A percentile compares a stretch with the other conserved stretches of the same genome.
Evolutionary conservation across 352 stramenopile genomes (phyloP).

Genomic region (Phytophthora sp.): DNA sequence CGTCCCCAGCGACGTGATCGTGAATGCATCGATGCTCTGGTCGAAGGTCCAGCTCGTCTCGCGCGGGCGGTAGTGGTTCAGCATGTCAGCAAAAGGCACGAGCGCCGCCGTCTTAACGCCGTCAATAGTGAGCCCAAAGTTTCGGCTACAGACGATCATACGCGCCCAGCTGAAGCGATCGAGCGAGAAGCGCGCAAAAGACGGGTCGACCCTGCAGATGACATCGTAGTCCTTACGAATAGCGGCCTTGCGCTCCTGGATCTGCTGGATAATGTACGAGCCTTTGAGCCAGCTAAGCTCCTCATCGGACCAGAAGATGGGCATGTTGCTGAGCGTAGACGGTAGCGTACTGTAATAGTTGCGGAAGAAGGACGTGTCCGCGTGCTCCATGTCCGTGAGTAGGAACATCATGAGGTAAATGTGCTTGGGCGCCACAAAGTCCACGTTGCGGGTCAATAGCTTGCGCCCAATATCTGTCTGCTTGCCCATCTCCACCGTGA

Average conservation of each 20-base stretch:
- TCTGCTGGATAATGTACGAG: slow-evolving; percentile 93
- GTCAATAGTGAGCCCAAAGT: slow-evolving; percentile 98
- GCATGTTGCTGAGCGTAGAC: slow-evolving; percentile 96
- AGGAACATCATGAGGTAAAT: slow-evolving; percentile 99
- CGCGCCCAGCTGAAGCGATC: slow-evolving; percentile 98
- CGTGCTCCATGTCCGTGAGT: slow-evolving; percentile 95
- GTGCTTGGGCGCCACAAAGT: slow-evolving; percentile 99
- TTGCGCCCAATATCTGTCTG: slow-evolving; percentile 94
- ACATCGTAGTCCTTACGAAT: slow-evolving; percentile 98
- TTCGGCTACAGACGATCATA: slow-evolving; percentile 98
- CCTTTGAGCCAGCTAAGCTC: slow-evolving; percentile 93
- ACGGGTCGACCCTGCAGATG: slow-evolving; percentile 93
- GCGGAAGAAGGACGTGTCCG: slow-evolving; percentile 84
- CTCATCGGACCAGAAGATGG: slow-evolving; percentile 98
- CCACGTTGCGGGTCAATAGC: slow-evolving; percentile 92
- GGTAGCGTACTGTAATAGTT: slow-evolving; percentile 99
- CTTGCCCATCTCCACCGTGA: slow-evolving; percentile 99
- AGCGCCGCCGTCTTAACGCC: slow-evolving; percentile 97
- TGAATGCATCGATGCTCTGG: slow-evolving; percentile 84
- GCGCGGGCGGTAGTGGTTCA: slow-evolving; percentile 98
- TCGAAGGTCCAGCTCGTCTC: slow-evolving; percentile 97
- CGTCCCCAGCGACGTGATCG: slow-evolving; percentile 87
- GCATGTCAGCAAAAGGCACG: slow-evolving; percentile 99
- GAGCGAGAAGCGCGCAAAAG: slow-evolving; percentile 94
- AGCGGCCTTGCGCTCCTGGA: slow-evolving; percentile 95